A percentile compares a stretch with the other conserved stretches of the same genome.
Evolutionary conservation across 202 grass and related monocot genomes (phyloP).

Genomic region (Thinopyrum obtusiflorum): DNA sequence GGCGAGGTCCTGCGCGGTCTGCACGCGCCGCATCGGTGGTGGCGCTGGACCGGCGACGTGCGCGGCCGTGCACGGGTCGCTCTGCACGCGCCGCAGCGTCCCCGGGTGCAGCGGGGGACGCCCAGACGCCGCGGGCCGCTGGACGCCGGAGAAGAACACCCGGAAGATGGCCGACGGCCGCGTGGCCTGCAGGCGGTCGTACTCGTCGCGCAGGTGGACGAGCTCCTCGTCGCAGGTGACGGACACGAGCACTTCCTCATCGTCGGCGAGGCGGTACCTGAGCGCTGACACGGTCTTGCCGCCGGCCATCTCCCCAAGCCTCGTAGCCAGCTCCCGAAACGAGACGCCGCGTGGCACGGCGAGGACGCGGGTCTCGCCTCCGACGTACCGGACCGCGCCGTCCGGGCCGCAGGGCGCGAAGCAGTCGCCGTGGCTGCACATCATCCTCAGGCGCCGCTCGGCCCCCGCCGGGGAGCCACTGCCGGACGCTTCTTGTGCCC

Average conservation of each 20-base stretch:
- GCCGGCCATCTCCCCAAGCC: slow-evolving; percentile 38
- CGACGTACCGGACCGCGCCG: slow-evolving; percentile 61
- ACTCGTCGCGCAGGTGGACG: slow-evolving; percentile 64
- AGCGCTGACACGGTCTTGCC: slow-evolving; percentile 15
- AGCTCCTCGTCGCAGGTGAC: slow-evolving; percentile 69
- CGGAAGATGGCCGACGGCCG: slow-evolving; percentile 12
- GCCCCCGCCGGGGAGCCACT: no score
- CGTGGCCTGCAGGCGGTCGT: slow-evolving; percentile 22
- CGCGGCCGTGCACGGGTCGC: neutral
- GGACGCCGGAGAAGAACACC: neutral
- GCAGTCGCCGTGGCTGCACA: slow-evolving; percentile 73
- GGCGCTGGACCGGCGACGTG: neutral
- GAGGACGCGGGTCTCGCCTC: slow-evolving; percentile 66
- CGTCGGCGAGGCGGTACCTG: slow-evolving; percentile 45
- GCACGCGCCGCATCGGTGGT: neutral
- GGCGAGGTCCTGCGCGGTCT: slow-evolving; percentile 39
- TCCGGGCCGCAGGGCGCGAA: slow-evolving; percentile 37
- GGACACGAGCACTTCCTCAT: slow-evolving; percentile 48
- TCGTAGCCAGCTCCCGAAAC: slow-evolving; percentile 46
- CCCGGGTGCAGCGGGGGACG: neutral
- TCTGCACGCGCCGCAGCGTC: slow-evolving; percentile 21
- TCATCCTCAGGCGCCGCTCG: neutral
- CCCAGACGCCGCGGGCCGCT: neutral
- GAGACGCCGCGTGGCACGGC: slow-evolving; percentile 44
- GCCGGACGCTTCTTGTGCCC: no score